A percentile compares a stretch with the other conserved stretches of the same genome.
Evolutionary conservation across 75 land plant genomes (phyloP).

Genomic region (Sequoiadendron giganteum): DNA sequence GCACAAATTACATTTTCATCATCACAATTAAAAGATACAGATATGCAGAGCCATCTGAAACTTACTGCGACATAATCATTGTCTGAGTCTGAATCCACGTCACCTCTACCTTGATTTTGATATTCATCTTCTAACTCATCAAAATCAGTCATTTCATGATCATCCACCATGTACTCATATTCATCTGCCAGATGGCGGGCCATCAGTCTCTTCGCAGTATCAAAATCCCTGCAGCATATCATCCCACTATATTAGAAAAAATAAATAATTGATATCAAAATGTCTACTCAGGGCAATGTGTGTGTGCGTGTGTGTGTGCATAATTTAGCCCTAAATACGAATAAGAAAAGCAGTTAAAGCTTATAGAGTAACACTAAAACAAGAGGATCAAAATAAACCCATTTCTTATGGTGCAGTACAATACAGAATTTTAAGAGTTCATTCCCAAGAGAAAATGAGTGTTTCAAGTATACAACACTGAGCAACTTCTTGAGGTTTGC

Average conservation of each 20-base stretch:
- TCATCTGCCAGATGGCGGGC: constrained; percentile 30
- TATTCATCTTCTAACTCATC: constrained; percentile 63
- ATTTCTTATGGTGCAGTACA: background rate
- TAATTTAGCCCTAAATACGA: background rate
- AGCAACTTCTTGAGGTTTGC: background rate
- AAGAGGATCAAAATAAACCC: constrained; percentile 1
- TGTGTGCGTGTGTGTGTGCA: background rate
- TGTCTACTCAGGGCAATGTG: background rate
- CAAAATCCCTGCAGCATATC: background rate
- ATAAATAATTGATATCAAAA: background rate
- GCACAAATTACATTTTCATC: no score
- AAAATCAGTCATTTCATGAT: constrained; percentile 59
- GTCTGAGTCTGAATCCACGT: constrained; percentile 73
- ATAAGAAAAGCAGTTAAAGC: no score
- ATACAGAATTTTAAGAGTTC: background rate
- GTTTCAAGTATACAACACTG: background rate
- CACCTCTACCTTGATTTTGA: constrained; percentile 39
- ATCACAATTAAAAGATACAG: background rate
- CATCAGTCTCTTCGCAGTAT: constrained; percentile 21
- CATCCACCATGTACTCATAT: constrained; percentile 40
- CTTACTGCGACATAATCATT: constrained; percentile 49
- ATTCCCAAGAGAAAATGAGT: background rate
- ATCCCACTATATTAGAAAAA: background rate
- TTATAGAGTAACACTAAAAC: background rate
- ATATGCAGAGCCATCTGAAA: constrained; percentile 7